These are phyloP conservation scores for Dryadomyces sulphureus DNA, from an alignment of 2,329 filamentous ascomycete species.

Conservation along the genomic window DNA sequence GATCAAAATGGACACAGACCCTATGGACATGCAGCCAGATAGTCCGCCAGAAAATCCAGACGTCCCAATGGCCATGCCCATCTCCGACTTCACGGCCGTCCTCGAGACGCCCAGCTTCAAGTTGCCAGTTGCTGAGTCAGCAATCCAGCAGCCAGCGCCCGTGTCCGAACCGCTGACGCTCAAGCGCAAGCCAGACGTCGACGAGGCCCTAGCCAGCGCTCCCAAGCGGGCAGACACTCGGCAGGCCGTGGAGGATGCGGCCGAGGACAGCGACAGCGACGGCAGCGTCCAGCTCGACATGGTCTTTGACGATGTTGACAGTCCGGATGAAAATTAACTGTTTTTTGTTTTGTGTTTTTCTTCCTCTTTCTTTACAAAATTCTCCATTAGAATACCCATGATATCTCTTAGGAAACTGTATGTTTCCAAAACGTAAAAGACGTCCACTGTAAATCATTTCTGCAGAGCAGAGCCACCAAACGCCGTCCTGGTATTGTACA, in stretches of 20 bases:
- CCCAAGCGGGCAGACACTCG: constrained; percentile 12
- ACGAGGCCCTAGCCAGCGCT: constrained; percentile 17
- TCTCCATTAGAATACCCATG: no score
- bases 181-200: constrained; percentile 28
- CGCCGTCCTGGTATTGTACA: no score
- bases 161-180: constrained; percentile 14
- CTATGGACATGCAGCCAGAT: background rate
- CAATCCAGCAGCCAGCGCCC: constrained; percentile 6
- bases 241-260: constrained; percentile 14
- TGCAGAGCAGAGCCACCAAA: background rate
- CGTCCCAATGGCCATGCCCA: no score
- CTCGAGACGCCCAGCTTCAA: background rate
- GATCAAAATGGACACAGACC: background rate
- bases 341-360: no score
- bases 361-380: no score
- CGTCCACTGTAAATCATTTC: background rate
- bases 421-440: no score
- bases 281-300: constrained; percentile 45
- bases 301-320: constrained; percentile 36
- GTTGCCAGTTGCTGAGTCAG: constrained; percentile 8
- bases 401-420: no score
- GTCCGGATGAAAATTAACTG: constrained; percentile 17
- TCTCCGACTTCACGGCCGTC: background rate
- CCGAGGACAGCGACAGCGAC: constrained; percentile 32
- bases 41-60: background rate